Percentiles rank a stretch among this genome's conserved stretches.
Evolutionary conservation across 192 early-diverging fungal species (phyloP).

Genomic region (Phycomyces blakesleeanus): DNA sequence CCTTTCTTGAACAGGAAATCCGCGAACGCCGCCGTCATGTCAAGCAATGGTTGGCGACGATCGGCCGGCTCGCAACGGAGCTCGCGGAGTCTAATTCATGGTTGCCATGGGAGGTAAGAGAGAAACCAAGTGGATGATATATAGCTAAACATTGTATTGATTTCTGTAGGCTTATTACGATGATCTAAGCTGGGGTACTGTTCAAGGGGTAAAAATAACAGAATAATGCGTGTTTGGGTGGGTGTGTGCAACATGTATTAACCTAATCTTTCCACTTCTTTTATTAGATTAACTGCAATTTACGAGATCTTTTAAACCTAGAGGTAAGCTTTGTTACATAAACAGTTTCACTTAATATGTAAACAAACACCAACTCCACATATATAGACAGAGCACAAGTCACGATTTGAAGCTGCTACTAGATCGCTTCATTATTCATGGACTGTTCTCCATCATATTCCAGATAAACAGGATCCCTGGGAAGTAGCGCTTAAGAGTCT

Average conservation of each 20-base stretch:
- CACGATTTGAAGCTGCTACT: slow-evolving; percentile 17
- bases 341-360: not conserved
- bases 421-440: slow-evolving; percentile 27
- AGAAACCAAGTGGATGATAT: too few species aligned
- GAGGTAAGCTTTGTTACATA: not conserved
- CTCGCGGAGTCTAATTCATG: slow-evolving; percentile 4
- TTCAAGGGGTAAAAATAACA: slow-evolving; percentile 22
- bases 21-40: slow-evolving; percentile 19
- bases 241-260: not conserved
- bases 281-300: not conserved
- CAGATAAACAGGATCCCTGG: slow-evolving; percentile 15
- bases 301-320: not conserved
- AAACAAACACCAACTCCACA: not conserved
- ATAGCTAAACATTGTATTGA: not conserved
- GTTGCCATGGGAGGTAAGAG: not conserved
- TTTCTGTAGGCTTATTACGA: slow-evolving; percentile 11
- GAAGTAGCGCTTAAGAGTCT: slow-evolving; percentile 19
- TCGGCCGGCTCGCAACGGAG: slow-evolving; percentile 6
- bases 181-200: slow-evolving; percentile 30
- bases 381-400: slow-evolving; percentile 8
- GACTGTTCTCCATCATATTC: slow-evolving; percentile 5
- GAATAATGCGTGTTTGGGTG: not conserved
- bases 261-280: not conserved
- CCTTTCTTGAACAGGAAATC: slow-evolving; percentile 16
- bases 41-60: slow-evolving; percentile 20